Conservation (phyloP, 495 filamentous ascomycete genomes). For the Staphylotrichum tortipilum region DNA sequence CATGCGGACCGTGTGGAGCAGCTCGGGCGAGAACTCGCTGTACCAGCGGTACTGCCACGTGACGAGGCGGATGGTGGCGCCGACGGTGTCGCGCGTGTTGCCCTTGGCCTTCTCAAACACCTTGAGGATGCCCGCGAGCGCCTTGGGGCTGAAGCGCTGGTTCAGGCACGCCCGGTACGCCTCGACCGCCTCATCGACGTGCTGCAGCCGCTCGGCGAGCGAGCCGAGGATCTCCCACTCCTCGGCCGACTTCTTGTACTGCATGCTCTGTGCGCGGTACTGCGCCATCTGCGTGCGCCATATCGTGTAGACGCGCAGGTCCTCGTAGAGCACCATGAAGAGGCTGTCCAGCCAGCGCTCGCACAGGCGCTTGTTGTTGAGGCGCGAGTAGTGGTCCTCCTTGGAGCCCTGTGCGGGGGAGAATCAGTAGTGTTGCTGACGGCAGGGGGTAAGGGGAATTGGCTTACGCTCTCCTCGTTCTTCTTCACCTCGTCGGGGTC, state of each 20-base stretch:
- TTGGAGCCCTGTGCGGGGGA: conserved; percentile 27
- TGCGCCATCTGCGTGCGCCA: conserved; percentile 97
- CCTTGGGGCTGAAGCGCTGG: conserved; percentile 81
- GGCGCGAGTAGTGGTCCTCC: conserved; percentile 52
- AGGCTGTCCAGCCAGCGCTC: conserved; percentile 97
- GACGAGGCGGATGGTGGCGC: conserved; percentile 74
- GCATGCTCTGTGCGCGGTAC: conserved; percentile 76
- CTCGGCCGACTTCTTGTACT: conserved; percentile 90
- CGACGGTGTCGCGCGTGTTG: conserved; percentile 66
- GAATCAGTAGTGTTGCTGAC: conserved; percentile 12
- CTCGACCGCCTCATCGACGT: conserved; percentile 79
- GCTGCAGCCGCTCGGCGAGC: conserved; percentile 84
- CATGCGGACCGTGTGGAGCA: conserved; percentile 77
- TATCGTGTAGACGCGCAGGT: conserved; percentile 95
- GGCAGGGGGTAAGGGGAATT: background rate
- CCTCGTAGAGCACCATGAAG: conserved; percentile 98
- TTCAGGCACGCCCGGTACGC: conserved; percentile 78
- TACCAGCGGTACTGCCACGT: conserved; percentile 99
- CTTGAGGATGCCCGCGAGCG: conserved; percentile 73
- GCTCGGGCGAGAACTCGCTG: conserved; percentile 91
- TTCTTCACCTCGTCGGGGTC: conserved; percentile 79
- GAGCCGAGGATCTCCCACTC: conserved; percentile 98
- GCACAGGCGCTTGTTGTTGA: conserved; percentile 93
- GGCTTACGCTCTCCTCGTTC: conserved; percentile 68
- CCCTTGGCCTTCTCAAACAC: conserved; percentile 57